Conservation (phyloP, 2,329 filamentous ascomycete genomes). For the Diaporthe capsici region DNA sequence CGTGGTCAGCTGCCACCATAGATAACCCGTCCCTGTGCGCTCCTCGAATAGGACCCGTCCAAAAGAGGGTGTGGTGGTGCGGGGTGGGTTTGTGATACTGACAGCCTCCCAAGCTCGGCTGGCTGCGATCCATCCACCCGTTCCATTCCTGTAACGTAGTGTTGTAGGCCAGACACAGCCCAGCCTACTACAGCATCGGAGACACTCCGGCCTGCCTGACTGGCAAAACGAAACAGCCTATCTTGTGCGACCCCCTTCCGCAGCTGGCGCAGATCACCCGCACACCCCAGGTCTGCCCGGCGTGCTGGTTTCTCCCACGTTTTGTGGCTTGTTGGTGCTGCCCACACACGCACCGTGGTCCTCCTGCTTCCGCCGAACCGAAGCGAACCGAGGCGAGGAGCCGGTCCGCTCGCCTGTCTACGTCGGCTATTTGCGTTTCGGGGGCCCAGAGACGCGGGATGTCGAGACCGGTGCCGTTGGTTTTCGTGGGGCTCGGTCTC, state of each 20-base stretch:
- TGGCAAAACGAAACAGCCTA: neutral
- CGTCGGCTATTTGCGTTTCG: neutral
- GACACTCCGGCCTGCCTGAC: neutral
- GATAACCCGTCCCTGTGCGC: slow-evolving; percentile 11
- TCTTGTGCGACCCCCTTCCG: slow-evolving; percentile 5
- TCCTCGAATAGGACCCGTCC: neutral
- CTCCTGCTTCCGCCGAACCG: slow-evolving; percentile 2
- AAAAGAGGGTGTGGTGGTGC: slow-evolving; percentile 24
- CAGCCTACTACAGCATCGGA: neutral
- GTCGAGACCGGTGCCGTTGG: neutral
- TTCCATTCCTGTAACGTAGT: neutral
- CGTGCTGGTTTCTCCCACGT: slow-evolving; percentile 11
- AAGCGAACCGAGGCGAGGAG: slow-evolving; percentile 17
- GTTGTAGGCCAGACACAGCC: too few relatives aligned
- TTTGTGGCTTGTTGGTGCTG: slow-evolving; percentile 31
- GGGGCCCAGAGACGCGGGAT: neutral
- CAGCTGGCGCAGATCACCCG: slow-evolving; percentile 25
- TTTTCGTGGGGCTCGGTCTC: neutral
- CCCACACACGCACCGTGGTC: too few relatives aligned
- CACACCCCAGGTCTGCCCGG: neutral
- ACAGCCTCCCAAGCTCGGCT: slow-evolving; percentile 22
- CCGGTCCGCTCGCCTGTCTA: neutral
- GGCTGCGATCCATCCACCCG: neutral
- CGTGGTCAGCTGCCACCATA: neutral
- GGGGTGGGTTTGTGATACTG: slow-evolving; percentile 18